Conservation (phyloP, 1,284 basidiomycete species). For the Rhodotorula sp. region DNA sequence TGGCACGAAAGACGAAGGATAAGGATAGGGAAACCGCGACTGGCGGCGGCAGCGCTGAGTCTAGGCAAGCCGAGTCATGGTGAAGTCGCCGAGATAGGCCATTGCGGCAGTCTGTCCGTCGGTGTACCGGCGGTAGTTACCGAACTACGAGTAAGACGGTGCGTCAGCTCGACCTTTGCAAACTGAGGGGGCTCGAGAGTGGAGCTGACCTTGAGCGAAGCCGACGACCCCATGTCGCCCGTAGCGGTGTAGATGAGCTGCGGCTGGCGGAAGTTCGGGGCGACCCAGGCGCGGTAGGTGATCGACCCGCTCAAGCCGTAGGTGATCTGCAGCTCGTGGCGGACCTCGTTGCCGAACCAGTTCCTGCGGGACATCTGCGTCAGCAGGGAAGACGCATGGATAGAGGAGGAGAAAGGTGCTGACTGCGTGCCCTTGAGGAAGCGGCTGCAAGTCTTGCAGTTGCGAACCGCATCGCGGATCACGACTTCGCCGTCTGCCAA, state of each 20-base stretch:
- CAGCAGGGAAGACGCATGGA: not conserved
- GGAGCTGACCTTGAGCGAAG: conserved; percentile 22
- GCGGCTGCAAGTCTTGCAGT: conserved; percentile 9
- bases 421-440: not conserved
- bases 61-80: conserved; percentile 3
- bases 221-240: conserved; percentile 34
- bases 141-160: not conserved
- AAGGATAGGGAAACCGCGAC: too few relatives aligned
- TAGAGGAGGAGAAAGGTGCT: not conserved
- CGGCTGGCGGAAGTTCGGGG: not conserved
- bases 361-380: not conserved
- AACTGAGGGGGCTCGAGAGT: too few relatives aligned
- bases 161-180: not conserved
- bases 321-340: conserved; percentile 22
- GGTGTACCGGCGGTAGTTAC: not conserved
- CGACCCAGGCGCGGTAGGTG: conserved; percentile 12
- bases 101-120: not conserved
- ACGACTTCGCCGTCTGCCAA: conserved; percentile 17
- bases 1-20: too few relatives aligned
- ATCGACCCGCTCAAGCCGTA: conserved; percentile 28
- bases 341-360: conserved; percentile 27
- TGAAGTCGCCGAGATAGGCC: conserved; percentile 21
- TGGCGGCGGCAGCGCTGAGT: too few relatives aligned
- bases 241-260: conserved; percentile 19
- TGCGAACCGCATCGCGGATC: conserved; percentile 11